phyloP scores from a whole-genome alignment of 2,329 filamentous ascomycete genomes.

The Diatrype stigma region DNA sequence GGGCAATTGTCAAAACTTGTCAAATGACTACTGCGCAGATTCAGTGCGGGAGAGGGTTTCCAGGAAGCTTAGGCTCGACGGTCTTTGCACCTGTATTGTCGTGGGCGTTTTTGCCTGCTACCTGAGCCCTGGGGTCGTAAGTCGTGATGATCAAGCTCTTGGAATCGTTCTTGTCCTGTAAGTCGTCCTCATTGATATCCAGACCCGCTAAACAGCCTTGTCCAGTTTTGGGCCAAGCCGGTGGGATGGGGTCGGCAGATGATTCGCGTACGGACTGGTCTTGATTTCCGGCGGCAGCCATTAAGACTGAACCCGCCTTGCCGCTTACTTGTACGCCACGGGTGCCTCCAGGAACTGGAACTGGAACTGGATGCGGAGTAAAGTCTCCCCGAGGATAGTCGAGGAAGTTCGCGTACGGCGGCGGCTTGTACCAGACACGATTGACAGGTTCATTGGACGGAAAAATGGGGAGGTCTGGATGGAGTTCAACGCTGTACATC shows the following conservation, averaged over 20 bases:
- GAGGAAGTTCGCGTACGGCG: too few species aligned
- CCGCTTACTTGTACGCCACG: not conserved
- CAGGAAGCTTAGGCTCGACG: too few species aligned
- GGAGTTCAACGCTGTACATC: slow-evolving; percentile 54
- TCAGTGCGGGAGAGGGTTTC: too few species aligned
- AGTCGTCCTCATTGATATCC: slow-evolving; percentile 24
- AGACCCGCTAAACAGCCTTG: slow-evolving; percentile 24
- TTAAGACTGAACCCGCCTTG: slow-evolving; percentile 1
- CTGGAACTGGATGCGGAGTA: too few species aligned
- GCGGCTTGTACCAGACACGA: too few species aligned
- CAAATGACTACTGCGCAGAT: too few species aligned
- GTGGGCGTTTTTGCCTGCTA: slow-evolving; percentile 21
- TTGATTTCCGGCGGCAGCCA: not conserved
- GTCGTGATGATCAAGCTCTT: slow-evolving; percentile 32
- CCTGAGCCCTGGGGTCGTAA: slow-evolving; percentile 27
- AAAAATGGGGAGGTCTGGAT: slow-evolving; percentile 66
- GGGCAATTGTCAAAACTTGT: too few species aligned
- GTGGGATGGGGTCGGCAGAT: slow-evolving; percentile 25
- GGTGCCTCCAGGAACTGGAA: slow-evolving; percentile 7
- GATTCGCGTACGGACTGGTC: slow-evolving; percentile 18
- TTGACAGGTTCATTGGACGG: slow-evolving; percentile 33
- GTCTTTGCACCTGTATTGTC: too few species aligned
- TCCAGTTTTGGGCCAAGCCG: slow-evolving; percentile 27
- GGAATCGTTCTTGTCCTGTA: slow-evolving; percentile 28
- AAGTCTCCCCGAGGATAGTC: too few species aligned